Evolutionary conservation across 1,284 basidiomycete species (phyloP), one percentile per base, ranked within the genome.

Genomic region (Melampsora larici-populina): DNA sequence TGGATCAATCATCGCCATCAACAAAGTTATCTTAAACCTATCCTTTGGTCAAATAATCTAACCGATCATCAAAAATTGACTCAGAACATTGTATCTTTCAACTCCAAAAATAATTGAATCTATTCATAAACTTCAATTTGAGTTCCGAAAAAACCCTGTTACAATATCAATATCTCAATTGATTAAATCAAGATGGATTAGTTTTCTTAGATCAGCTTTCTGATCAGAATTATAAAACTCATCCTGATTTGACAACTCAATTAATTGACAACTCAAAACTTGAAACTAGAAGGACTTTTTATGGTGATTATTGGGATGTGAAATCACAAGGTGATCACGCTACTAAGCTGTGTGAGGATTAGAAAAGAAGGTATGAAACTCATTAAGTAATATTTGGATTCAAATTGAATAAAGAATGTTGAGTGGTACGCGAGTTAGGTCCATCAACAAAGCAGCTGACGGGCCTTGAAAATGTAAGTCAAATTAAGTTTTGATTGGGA

Each of bases 251-350:
- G 0, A 92, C 93, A 48, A 86, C 88, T 7, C 85, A 80, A n/a
- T 86, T 95, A 0, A 91, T 89, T 0, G 85, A 86, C 31, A 83
- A 83, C 36, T 90, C 97, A 80, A 91, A 93, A 6, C 1, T 76
- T 17, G 88, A 92, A 80, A 86, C 97, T 33, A 87, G 94, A 46
- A 86, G 88, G 74, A 98, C 95, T 13, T 96, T 98, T 84, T 99
- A 99, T 82, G 96, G 96, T 0, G 81, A 82, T 48, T 85, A 91
- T 0, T 99, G 94, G 93, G 90, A 98, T 84, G 96, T 99, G 26
- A 89, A 89, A 84, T 92, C 90, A 79, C 83, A 92, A 62, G 83
- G 82, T 2, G 85, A 85, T 65, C 87, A 91, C 78, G 92, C 91
- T 80, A 89, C 88, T 80, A 99, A 99, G n/a, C n/a, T n/a, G n/a